Percentiles rank a stretch among this genome's conserved stretches.
phyloP scores from a whole-genome alignment of 805 yeast genomes.

The Candida takata region DNA sequence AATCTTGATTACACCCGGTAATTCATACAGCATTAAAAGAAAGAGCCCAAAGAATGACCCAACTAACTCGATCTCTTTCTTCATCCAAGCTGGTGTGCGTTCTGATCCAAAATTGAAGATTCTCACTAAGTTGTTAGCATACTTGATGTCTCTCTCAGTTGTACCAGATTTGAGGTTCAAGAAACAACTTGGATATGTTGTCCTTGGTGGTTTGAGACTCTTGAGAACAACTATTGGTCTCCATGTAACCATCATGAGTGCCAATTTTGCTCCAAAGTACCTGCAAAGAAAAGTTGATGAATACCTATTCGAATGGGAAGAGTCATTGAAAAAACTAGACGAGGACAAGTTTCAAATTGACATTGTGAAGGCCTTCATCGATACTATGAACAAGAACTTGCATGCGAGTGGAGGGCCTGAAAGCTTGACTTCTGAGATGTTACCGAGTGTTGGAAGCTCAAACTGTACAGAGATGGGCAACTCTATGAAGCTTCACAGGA shows the following conservation, averaged over 20 bases:
- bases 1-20: slow-evolving; percentile 29
- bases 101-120: slow-evolving; percentile 28
- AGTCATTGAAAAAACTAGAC: slow-evolving; percentile 23
- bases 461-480: slow-evolving; percentile 18
- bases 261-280: slow-evolving; percentile 32
- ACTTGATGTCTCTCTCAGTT: slow-evolving; percentile 37
- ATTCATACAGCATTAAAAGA: slow-evolving; percentile 28
- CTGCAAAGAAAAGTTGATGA: slow-evolving; percentile 42
- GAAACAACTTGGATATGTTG: slow-evolving; percentile 56
- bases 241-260: slow-evolving; percentile 51
- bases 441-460: slow-evolving; percentile 30
- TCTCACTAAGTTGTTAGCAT: slow-evolving; percentile 40
- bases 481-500: slow-evolving; percentile 37
- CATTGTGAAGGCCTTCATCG: slow-evolving; percentile 33
- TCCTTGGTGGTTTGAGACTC: slow-evolving; percentile 48
- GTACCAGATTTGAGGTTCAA: slow-evolving; percentile 44
- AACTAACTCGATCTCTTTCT: slow-evolving; percentile 44
- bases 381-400: slow-evolving; percentile 11
- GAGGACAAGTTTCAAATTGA: slow-evolving; percentile 30
- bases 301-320: slow-evolving; percentile 37
- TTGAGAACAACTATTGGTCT: slow-evolving; percentile 49
- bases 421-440: slow-evolving; percentile 28
- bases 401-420: slow-evolving; percentile 26
- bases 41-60: slow-evolving; percentile 39
- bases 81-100: slow-evolving; percentile 50